These are phyloP conservation scores for Didymellaceae sp. DNA, from an alignment of 2,329 filamentous ascomycete species.

Conservation along the genomic window DNA sequence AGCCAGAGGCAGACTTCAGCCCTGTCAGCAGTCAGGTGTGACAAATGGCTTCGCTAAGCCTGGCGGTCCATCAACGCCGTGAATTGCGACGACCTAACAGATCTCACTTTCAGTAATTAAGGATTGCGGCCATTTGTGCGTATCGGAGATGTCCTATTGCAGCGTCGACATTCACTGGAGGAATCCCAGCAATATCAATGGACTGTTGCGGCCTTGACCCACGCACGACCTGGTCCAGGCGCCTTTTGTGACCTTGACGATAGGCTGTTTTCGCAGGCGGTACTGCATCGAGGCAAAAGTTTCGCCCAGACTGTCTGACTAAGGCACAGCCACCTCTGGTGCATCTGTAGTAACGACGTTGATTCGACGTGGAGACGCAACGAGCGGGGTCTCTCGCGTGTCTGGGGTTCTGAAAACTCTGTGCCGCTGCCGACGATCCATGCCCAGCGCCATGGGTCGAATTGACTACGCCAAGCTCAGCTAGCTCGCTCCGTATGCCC, in stretches of 20 bases:
- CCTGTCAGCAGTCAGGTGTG: neutral
- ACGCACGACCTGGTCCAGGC: constrained; percentile 17
- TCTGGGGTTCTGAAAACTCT: constrained; percentile 37
- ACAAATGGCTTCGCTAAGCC: constrained; percentile 9
- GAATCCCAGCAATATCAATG: constrained; percentile 20
- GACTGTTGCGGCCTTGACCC: constrained; percentile 20
- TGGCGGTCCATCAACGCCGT: constrained; percentile 1
- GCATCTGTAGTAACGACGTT: constrained; percentile 1
- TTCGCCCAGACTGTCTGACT: constrained; percentile 21
- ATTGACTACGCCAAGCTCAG: constrained; percentile 1
- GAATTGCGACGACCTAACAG: neutral
- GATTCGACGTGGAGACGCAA: constrained; percentile 28
- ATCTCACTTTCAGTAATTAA: neutral
- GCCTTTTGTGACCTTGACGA: constrained; percentile 11
- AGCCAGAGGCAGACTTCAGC: constrained; percentile 5
- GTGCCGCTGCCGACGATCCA: constrained; percentile 35
- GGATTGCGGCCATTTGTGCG: constrained; percentile 6
- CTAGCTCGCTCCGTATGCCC: constrained; percentile 27
- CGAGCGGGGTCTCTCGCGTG: constrained; percentile 31
- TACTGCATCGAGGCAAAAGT: constrained; percentile 18
- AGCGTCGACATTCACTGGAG: constrained; percentile 19
- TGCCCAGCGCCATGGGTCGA: constrained; percentile 31
- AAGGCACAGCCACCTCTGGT: constrained; percentile 10
- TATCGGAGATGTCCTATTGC: constrained; percentile 8
- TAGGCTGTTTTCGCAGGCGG: constrained; percentile 15